Base-by-base conservation (phyloP, 2,329 filamentous ascomycete species). In the Fusarium heterosporum region DNA sequence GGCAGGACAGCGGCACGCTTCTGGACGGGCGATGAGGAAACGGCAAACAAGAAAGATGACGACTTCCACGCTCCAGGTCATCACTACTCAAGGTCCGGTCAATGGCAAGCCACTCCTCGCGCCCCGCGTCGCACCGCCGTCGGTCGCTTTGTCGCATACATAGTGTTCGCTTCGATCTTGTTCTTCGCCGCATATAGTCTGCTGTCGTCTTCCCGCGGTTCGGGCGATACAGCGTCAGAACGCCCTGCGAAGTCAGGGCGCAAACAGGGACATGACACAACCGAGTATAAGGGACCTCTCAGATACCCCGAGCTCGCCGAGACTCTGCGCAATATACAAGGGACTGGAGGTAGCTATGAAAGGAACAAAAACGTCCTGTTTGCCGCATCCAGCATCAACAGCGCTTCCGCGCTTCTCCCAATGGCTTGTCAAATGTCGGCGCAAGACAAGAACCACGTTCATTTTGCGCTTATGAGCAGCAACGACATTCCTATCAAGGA, bases 351-450 rank as follows among this genome's bases (percentile, higher is more conserved):
- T 6, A 77, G 78, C 47, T 80, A 80, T 52, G 64, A 75, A 30
- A 74, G 79, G 36, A 92, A 91, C 73, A 85, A 85, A 49, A 93
- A 93, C 72, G 85, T 97, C 16, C 78, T 97, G 4, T 97, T 97
- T 75, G 90, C 89, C 6, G 89, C 91, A 5, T 89, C 92, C 0
- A 93, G 85, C 62, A 78, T 96, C 49, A 86, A 86, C 75, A 96
- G 92, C 74, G 87, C 89, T 16, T 85, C 92, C 0, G 85, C 86
- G 30, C 76, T 97, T 52, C 80, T 97, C 30, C 93, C 93, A 1
- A 82, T 97, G 74, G 93, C 94, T 8, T 98, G 96, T 77, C 87
- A 92, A 71, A 97, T 97, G 94, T 89, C 89, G 8, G 77, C 77
- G 22, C 85, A 89, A 77, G 83, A 86, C 55, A 83, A 85, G 59